Conservation (phyloP, 1,284 basidiomycete species). For the Irpex rosettiformis region DNA sequence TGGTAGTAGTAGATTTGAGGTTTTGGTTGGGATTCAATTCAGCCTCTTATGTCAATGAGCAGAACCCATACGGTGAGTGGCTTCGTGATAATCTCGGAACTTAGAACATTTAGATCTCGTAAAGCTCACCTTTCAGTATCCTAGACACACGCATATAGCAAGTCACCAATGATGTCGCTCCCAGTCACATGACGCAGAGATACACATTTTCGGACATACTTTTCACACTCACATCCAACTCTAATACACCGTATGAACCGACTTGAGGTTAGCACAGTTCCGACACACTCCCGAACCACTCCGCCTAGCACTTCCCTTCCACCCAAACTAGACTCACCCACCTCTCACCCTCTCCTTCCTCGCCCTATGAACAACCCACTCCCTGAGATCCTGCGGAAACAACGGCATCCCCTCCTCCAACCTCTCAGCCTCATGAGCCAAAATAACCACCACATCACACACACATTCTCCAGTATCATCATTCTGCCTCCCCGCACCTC, state of each 20-base stretch:
- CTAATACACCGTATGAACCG: no score
- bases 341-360: constrained; percentile 11
- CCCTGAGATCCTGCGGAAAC: constrained; percentile 15
- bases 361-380: constrained; percentile 12
- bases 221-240: no score
- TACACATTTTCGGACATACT: no score
- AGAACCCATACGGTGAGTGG: neutral
- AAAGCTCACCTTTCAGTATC: no score
- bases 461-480: constrained; percentile 5
- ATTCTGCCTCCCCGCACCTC: constrained; percentile 15
- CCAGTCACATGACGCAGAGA: no score
- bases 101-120: no score
- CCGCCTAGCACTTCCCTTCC: no score
- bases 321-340: no score
- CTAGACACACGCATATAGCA: no score
- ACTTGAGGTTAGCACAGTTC: no score
- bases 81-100: neutral
- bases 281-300: no score
- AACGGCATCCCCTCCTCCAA: constrained; percentile 19
- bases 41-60: neutral
- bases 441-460: constrained; percentile 13
- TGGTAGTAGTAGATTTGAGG: neutral
- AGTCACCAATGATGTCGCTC: no score
- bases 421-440: constrained; percentile 20
- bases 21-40: neutral